phyloP scores from a whole-genome alignment of 306 rosid genomes.

The Dalbergia oliveri region DNA sequence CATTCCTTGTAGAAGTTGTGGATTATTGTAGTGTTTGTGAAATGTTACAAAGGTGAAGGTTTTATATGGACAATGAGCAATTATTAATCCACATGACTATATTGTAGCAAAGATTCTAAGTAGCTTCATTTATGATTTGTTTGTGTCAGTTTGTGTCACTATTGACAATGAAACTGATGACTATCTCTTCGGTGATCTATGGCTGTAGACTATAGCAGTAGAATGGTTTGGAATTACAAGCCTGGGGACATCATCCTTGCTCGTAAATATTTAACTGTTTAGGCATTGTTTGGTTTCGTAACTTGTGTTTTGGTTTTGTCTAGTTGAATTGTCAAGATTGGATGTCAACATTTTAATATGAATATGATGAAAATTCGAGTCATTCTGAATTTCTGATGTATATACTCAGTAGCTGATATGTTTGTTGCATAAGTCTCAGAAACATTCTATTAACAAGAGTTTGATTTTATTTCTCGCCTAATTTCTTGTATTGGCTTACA shows the following conservation, averaged over 20 bases:
- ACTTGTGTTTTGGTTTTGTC: neutral
- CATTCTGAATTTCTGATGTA: neutral
- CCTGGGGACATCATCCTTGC: neutral
- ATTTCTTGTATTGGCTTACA: neutral
- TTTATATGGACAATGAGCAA: neutral
- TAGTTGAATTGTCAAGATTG: conserved; percentile 14
- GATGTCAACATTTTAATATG: neutral
- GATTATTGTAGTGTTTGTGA: conserved; percentile 10
- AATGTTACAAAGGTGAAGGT: neutral
- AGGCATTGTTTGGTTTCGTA: neutral
- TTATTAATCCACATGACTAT: neutral
- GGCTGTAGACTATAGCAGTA: conserved; percentile 17
- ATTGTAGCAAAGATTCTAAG: conserved; percentile 26
- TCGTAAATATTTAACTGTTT: conserved; percentile 26
- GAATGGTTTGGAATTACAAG: neutral
- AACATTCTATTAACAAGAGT: neutral
- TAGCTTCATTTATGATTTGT: conserved; percentile 1
- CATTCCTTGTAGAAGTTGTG: neutral
- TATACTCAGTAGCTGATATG: conserved; percentile 9
- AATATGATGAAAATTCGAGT: neutral
- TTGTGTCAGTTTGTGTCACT: neutral
- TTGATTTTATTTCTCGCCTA: neutral
- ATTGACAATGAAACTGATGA: conserved; percentile 14
- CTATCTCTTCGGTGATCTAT: conserved; percentile 4
- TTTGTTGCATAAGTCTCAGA: conserved; percentile 6